These are phyloP conservation scores for Hypoxylon sp. DNA, from an alignment of 2,329 filamentous ascomycete species.

Conservation along the genomic window DNA sequence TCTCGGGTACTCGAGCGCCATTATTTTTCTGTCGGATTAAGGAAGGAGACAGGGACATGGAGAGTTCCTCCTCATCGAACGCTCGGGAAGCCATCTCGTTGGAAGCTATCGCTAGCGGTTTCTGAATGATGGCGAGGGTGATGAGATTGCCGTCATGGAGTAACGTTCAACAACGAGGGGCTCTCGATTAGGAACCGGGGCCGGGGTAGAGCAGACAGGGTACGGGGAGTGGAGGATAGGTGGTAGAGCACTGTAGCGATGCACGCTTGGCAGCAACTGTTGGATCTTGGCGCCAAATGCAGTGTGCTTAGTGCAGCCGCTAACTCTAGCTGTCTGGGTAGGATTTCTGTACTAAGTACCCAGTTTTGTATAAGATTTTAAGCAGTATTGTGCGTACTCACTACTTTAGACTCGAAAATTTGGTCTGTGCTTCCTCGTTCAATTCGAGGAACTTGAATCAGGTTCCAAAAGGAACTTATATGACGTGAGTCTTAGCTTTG, in stretches of 20 bases:
- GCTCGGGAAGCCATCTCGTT: conserved; percentile 65
- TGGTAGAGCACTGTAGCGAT: conserved; percentile 29
- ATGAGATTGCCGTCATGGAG: conserved; percentile 48
- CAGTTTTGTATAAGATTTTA: not conserved
- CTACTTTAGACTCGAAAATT: conserved; percentile 14
- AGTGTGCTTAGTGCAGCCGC: conserved; percentile 22
- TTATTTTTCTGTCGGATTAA: conserved; percentile 70
- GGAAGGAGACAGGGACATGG: conserved; percentile 79
- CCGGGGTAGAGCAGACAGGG: conserved; percentile 38
- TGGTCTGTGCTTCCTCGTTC: conserved; percentile 5
- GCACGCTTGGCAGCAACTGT: conserved; percentile 37
- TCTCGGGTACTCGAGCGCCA: conserved; percentile 55
- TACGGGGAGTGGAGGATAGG: conserved; percentile 29
- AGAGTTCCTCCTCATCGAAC: conserved; percentile 87
- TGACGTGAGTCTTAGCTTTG: conserved; percentile 23
- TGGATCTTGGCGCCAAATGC: conserved; percentile 33
- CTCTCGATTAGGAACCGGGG: conserved; percentile 35
- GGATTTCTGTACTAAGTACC: conserved; percentile 14
- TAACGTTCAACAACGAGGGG: conserved; percentile 45
- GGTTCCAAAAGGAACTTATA: conserved; percentile 25
- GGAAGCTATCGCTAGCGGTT: conserved; percentile 30
- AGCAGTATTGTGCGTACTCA: conserved; percentile 3
- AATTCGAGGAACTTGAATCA: conserved; percentile 22
- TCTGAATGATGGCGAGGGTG: conserved; percentile 43
- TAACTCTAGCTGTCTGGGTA: not conserved